Evolutionary conservation across 495 filamentous ascomycete genomes (phyloP).

Genomic region (Coniosporium apollinis): DNA sequence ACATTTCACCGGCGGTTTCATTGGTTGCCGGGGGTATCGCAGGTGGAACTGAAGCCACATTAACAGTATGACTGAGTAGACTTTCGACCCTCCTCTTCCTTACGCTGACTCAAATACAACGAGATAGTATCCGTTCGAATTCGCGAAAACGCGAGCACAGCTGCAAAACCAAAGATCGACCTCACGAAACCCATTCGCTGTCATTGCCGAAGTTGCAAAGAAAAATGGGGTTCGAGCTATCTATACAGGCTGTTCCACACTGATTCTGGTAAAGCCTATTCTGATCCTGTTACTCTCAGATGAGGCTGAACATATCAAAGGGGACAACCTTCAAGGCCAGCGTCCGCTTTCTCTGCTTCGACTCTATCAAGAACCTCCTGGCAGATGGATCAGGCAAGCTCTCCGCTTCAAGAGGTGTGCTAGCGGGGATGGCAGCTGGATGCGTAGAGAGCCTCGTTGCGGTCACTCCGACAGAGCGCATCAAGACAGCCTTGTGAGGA

Average conservation of each 20-base stretch:
- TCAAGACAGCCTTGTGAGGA: constrained; percentile 56
- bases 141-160: constrained; percentile 49
- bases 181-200: constrained; percentile 35
- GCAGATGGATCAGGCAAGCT: constrained; percentile 39
- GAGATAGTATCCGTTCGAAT: constrained; percentile 46
- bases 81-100: neutral
- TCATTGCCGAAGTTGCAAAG: constrained; percentile 31
- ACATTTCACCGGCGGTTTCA: constrained; percentile 13
- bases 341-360: constrained; percentile 48
- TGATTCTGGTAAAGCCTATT: constrained; percentile 32
- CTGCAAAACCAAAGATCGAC: constrained; percentile 29
- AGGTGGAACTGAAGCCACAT: constrained; percentile 11
- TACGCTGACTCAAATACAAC: neutral
- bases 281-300: neutral
- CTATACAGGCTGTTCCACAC: constrained; percentile 46
- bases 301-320: constrained; percentile 4
- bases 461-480: constrained; percentile 49
- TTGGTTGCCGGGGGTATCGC: constrained; percentile 13
- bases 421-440: constrained; percentile 45
- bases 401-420: constrained; percentile 36
- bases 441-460: constrained; percentile 39
- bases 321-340: constrained; percentile 49
- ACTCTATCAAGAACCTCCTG: constrained; percentile 44
- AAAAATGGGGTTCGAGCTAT: constrained; percentile 40
- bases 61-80: constrained; percentile 4